Conservation (phyloP, 2,329 filamentous ascomycete species). For the Cadophora malorum region DNA sequence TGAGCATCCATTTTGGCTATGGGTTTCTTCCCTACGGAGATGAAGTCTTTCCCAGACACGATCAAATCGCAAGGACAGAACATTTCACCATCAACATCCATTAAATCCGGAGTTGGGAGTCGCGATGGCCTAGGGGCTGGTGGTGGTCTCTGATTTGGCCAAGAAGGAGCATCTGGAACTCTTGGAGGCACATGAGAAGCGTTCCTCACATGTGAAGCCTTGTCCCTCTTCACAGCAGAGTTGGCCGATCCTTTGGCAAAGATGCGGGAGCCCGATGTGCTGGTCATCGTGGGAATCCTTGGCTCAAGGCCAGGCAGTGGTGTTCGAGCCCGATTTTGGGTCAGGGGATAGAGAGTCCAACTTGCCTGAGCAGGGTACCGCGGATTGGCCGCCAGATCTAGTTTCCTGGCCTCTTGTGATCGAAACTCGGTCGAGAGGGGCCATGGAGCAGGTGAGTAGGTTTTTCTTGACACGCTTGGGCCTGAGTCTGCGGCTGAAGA, state of each 20-base stretch:
- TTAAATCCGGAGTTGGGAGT: constrained; percentile 39
- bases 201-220: not conserved
- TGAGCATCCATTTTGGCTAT: constrained; percentile 29
- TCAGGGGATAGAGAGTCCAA: not conserved
- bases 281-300: not conserved
- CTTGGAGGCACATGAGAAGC: constrained; percentile 20
- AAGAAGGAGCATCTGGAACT: constrained; percentile 27
- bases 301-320: not conserved
- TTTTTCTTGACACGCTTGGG: not conserved
- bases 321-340: not conserved
- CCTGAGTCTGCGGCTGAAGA: not conserved
- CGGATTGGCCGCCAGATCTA: not conserved
- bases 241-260: constrained; percentile 8
- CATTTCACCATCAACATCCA: constrained; percentile 26
- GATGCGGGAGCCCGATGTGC: not conserved
- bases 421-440: not conserved
- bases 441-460: not conserved
- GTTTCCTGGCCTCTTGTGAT: not conserved
- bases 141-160: constrained; percentile 28
- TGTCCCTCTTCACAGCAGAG: constrained; percentile 1
- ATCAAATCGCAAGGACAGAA: constrained; percentile 30
- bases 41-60: not conserved
- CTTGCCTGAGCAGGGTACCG: not conserved
- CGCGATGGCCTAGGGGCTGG: constrained; percentile 37
- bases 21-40: not conserved